Base-by-base conservation (phyloP, 306 rosid species). In the Senna siamea region DNA sequence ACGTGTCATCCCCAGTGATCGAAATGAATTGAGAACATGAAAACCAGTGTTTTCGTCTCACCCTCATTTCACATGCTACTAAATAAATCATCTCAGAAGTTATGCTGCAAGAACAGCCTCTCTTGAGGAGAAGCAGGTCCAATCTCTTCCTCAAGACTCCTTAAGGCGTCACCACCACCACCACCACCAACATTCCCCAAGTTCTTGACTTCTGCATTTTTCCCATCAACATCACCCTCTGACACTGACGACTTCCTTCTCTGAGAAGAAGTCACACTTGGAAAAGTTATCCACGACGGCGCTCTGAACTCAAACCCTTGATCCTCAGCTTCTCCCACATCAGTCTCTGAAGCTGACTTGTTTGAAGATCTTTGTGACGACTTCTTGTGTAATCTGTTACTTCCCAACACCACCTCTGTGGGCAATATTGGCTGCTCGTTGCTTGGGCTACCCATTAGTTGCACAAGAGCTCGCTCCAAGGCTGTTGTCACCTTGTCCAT, bases 401-500 rank as follows among this genome's bases (percentile, higher is more conserved):
- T 91, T 77, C 98, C 98, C 74, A 91, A 72, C 34, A 94, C 94
- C 35, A 94, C 97, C 75, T 94, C 98, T 5, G 96, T 94, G 2
- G 98, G 98, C 74, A 94, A 82, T 82, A 94, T 94, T 3, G 98
- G 98, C 28, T 94, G 97, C 78, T 93, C 96, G 26, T 85, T 89
- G 74, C 92, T 88, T 7, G 98, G 98, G 67, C 97, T 91, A 0
- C 97, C 98, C 97, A 94, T 89, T 44, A 94, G 78, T 58, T 84
- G 84, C 5, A 96, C 98, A 9, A 94, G 88, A 2, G 90, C 92
- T 71, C 97, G 79, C 70, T 94, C 98, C 67, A 94, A 80, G 5
- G 95, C 84, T n/a, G 98, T 94, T 15, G 98, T 94, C 55, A 91
- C 98, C 85, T 84, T 89, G 69, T 94, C 98, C 97, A 94, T 94